Evolutionary conservation across 78 protist species (phyloP).

Genomic region (Chrysochromulina tobinii): DNA sequence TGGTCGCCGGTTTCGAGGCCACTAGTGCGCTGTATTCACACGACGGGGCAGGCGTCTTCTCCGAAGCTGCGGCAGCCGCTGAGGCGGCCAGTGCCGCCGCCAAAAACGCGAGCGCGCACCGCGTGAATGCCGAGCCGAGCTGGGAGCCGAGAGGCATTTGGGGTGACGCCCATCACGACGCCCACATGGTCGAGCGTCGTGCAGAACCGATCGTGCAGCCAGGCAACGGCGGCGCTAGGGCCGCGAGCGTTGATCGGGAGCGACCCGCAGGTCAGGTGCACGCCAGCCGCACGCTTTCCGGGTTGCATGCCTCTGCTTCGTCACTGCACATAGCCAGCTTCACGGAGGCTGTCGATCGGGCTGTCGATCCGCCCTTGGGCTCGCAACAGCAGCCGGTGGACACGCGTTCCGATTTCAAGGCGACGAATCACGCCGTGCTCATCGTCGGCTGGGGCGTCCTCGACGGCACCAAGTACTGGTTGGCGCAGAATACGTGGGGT

Average conservation of each 20-base stretch:
- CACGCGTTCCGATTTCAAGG: neutral
- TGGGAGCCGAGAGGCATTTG: neutral
- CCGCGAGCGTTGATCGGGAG: too few relatives aligned
- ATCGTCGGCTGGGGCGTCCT: conserved; percentile 11
- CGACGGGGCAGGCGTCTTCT: too few relatives aligned
- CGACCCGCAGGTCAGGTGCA: too few relatives aligned
- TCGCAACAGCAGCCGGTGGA: too few relatives aligned
- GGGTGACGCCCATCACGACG: too few relatives aligned
- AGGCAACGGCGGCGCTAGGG: neutral
- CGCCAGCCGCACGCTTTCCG: too few relatives aligned
- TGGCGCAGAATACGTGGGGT: conserved; percentile 63
- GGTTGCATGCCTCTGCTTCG: too few relatives aligned
- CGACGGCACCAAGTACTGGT: conserved; percentile 26
- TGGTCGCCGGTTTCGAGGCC: neutral
- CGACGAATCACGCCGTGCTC: conserved; percentile 2
- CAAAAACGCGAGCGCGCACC: too few relatives aligned
- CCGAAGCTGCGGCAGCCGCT: too few relatives aligned
- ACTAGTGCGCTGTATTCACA: neutral
- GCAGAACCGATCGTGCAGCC: neutral
- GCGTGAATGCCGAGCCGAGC: too few relatives aligned
- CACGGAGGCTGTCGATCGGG: neutral
- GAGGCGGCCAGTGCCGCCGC: too few relatives aligned
- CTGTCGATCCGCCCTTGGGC: too few relatives aligned
- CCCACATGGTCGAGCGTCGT: neutral
- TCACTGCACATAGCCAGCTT: neutral